Evolutionary conservation across 768 basidiomycete species (phyloP).

Genomic region (Kwoniella bestiolae): DNA sequence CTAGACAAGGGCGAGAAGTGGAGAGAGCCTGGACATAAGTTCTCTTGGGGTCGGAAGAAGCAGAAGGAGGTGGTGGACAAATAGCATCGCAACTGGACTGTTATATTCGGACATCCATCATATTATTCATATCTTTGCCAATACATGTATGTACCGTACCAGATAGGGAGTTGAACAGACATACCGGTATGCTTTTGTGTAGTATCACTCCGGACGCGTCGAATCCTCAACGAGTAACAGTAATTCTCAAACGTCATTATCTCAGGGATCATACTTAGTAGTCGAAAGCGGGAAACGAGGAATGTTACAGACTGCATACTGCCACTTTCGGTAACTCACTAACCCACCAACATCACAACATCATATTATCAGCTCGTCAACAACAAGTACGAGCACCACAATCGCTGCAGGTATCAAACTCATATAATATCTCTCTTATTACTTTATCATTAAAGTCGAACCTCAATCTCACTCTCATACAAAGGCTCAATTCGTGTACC

Average conservation of each 20-base stretch:
- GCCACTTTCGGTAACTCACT: neutral
- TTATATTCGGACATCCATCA: too few relatives aligned
- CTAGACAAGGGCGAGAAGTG: conserved; percentile 19
- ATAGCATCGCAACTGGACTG: neutral
- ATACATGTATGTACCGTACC: neutral
- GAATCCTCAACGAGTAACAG: neutral
- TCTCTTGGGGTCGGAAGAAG: neutral
- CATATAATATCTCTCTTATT: neutral
- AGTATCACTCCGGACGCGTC: conserved; percentile 8
- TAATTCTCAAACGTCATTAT: conserved; percentile 13
- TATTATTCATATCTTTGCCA: neutral
- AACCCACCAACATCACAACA: neutral
- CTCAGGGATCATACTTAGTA: neutral
- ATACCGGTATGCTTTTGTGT: neutral
- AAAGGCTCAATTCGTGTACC: too few relatives aligned
- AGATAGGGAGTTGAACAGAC: neutral
- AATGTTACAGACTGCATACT: neutral
- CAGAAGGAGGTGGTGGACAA: neutral
- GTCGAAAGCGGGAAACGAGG: neutral
- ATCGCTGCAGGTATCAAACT: neutral
- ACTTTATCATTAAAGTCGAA: too few relatives aligned
- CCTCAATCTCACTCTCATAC: too few relatives aligned
- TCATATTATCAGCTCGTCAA: conserved; percentile 3
- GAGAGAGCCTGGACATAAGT: conserved; percentile 7
- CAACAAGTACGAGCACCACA: conserved; percentile 1